Base-by-base conservation (phyloP, 2,329 filamentous ascomycete genomes). In the Beauveria sp. region DNA sequence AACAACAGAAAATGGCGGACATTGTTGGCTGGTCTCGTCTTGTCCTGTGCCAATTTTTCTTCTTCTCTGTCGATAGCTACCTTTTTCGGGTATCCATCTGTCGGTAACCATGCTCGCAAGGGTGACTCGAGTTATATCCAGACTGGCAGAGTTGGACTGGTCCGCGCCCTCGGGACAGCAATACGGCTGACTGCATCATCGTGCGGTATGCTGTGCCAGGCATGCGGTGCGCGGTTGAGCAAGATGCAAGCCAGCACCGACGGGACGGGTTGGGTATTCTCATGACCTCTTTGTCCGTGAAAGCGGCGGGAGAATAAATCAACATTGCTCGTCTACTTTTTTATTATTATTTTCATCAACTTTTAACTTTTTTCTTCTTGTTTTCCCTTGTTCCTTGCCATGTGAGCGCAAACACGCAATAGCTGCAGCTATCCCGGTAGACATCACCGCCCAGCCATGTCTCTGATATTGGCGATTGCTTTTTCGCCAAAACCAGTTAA, bases 181-280 rank as follows among this genome's bases (percentile, higher is more conserved):
- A 20, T 46, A 50, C 55, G 55, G 55, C 20, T 50, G 20, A 20
- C 46, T 58, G 55, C 55, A 58, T 40, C 18, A 58, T 58, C 55
- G 55, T 58, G 55, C 55, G 20, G 55, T 42, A 49, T 50, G 55
- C 46, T 28, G 55, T 58, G 55, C 22, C 16, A 26, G 30, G 16
- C 30, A 58, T 50, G 55, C 55, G 46, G 45, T 50, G 55, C 55
- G 43, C 40, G 22, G 18, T 34, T 24, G 42, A 26, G 42, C 18
- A n/a, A 22, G 38, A 54, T 54, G 52, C 24, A 22, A 54, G n/a
- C 50, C 28, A 22, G 49, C n/a, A 34, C 12, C 20, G 34, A 42
- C 38, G 52, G 42, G 16, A 56, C 42, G 30, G n/a, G 34, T 38
- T 38, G 14, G 14, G 5, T 38, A 38, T 16, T 38, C 1, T 38